Evolutionary conservation across 345 rosid genomes (phyloP).

Genomic region (Microcos paniculata): DNA sequence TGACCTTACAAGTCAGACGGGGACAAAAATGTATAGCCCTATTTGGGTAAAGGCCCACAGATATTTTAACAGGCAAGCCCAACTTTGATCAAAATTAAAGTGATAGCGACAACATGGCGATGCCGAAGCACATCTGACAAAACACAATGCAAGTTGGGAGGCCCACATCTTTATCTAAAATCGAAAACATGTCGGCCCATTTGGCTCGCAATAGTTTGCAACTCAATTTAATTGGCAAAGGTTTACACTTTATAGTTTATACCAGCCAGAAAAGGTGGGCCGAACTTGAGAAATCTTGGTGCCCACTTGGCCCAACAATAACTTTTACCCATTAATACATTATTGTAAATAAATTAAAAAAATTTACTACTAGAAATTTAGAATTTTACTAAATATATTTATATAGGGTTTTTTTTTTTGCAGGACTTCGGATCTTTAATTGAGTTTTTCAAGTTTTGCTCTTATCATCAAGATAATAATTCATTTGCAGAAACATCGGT

Average conservation of each 20-base stretch:
- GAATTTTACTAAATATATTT: no score
- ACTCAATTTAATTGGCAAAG: background rate
- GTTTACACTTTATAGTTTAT: background rate
- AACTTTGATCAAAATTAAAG: background rate
- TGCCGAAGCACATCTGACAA: conserved; percentile 7
- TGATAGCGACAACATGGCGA: background rate
- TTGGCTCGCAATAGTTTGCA: background rate
- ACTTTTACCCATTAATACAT: background rate
- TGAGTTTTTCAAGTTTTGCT: no score
- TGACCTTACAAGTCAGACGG: background rate
- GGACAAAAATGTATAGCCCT: background rate
- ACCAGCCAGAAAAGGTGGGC: background rate
- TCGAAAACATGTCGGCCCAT: conserved; percentile 32
- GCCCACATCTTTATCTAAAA: background rate
- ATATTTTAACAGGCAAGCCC: background rate
- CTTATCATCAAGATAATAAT: no score
- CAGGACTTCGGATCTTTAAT: no score
- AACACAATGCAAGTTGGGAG: conserved; percentile 3
- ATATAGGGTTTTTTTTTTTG: no score
- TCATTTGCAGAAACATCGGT: no score
- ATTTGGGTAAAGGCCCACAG: conserved; percentile 13
- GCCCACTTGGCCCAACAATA: background rate
- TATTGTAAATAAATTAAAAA: no score
- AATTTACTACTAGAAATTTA: no score
- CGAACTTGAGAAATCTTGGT: background rate